phyloP scores from a whole-genome alignment of 129 eudicot genomes.

The Apium graveolens region DNA sequence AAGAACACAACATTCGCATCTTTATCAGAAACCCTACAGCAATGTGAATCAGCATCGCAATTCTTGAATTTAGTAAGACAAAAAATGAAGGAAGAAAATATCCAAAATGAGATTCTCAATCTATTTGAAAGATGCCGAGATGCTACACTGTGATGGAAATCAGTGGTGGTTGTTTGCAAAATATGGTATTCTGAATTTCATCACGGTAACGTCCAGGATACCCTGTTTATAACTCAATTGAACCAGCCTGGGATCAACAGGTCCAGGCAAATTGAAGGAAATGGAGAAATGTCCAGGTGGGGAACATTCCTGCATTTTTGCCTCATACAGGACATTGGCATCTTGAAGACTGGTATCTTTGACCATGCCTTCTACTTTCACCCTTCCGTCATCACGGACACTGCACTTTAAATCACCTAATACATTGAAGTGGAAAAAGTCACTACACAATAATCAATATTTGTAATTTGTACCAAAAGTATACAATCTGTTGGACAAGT shows the following conservation, averaged over 20 bases:
- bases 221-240: constrained; percentile 36
- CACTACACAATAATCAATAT: background rate
- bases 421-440: background rate
- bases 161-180: background rate
- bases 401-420: constrained; percentile 46
- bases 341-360: constrained; percentile 25
- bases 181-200: constrained; percentile 34
- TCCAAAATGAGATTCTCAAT: background rate
- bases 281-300: constrained; percentile 52
- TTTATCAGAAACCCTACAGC: background rate
- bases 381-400: constrained; percentile 45
- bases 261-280: constrained; percentile 64
- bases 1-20: background rate
- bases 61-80: background rate
- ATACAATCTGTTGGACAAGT: background rate
- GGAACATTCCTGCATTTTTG: constrained; percentile 40
- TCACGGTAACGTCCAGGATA: constrained; percentile 50
- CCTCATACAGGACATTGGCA: constrained; percentile 21
- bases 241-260: constrained; percentile 54
- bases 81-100: background rate
- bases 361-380: constrained; percentile 36
- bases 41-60: background rate
- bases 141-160: background rate
- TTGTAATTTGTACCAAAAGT: background rate
- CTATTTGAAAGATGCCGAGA: background rate